A percentile compares a stretch with the other conserved stretches of the same genome.
Conservation (phyloP, 257 asterid species). For the Craterostigma plantagineum region DNA sequence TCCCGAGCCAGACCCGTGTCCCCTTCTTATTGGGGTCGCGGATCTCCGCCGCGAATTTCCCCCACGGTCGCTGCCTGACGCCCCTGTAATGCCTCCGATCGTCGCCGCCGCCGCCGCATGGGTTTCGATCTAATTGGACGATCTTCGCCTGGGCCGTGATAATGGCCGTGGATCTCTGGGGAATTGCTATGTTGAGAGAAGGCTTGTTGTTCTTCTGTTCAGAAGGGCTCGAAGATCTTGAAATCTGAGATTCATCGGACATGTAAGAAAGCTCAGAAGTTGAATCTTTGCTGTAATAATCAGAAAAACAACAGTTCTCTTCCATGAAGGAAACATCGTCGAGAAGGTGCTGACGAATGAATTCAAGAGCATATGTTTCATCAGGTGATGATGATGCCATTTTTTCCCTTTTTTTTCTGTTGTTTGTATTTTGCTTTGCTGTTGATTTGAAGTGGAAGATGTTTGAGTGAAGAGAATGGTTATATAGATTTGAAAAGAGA, state of each 20-base stretch:
- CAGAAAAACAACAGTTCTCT: background rate
- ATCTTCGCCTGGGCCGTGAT: no score
- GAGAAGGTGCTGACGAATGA: slow-evolving; percentile 3
- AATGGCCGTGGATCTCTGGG: background rate
- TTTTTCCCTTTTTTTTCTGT: background rate
- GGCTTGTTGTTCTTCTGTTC: no score
- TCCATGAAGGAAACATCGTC: slow-evolving; percentile 3
- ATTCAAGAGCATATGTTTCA: background rate
- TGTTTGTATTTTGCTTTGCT: background rate
- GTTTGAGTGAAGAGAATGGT: no score
- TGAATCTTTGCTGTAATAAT: background rate
- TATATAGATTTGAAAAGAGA: no score
- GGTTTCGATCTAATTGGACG: no score
- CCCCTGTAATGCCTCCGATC: background rate
- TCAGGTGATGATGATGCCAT: slow-evolving; percentile 2
- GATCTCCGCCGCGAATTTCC: slow-evolving; percentile 7
- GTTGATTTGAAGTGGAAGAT: no score
- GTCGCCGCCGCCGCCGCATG: background rate
- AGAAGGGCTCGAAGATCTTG: background rate
- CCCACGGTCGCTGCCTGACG: slow-evolving; percentile 6
- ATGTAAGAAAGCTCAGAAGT: background rate
- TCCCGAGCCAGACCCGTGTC: slow-evolving; percentile 2
- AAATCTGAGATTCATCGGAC: background rate
- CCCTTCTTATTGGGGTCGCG: slow-evolving; percentile 3
- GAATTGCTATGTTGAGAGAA: background rate